phyloP scores from a whole-genome alignment of 306 rosid species.

The Rosa persica region DNA sequence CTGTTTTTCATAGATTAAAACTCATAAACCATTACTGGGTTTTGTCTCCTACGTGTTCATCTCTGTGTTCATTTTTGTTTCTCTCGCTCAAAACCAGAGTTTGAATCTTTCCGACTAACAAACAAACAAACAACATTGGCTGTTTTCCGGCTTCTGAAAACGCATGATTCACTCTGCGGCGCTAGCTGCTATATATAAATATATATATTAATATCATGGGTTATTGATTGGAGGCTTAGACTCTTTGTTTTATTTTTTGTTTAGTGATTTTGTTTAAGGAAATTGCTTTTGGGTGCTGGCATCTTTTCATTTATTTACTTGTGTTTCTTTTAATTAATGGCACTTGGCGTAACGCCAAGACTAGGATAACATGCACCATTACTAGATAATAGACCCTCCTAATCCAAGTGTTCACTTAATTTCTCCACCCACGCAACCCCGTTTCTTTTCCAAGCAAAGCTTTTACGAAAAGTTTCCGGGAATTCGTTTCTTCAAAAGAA shows the following conservation, averaged over 20 bases:
- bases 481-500: neutral
- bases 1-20: neutral
- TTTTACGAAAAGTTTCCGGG: neutral
- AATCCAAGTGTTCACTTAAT: neutral
- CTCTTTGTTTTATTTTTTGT: neutral
- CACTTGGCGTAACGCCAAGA: neutral
- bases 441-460: neutral
- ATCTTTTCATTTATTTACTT: neutral
- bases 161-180: neutral
- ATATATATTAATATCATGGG: neutral
- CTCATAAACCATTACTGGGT: neutral
- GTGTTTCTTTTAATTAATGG: neutral
- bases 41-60: neutral
- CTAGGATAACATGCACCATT: neutral
- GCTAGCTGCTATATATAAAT: neutral
- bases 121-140: neutral
- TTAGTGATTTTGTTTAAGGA: neutral
- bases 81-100: neutral
- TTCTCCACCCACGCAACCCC: neutral
- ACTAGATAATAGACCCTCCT: neutral
- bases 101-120: neutral
- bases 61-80: neutral
- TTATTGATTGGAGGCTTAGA: neutral
- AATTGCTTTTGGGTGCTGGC: neutral
- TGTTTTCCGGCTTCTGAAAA: neutral